Conservation (phyloP, 495 filamentous ascomycete species). For the Tetracladium marchalianum region DNA sequence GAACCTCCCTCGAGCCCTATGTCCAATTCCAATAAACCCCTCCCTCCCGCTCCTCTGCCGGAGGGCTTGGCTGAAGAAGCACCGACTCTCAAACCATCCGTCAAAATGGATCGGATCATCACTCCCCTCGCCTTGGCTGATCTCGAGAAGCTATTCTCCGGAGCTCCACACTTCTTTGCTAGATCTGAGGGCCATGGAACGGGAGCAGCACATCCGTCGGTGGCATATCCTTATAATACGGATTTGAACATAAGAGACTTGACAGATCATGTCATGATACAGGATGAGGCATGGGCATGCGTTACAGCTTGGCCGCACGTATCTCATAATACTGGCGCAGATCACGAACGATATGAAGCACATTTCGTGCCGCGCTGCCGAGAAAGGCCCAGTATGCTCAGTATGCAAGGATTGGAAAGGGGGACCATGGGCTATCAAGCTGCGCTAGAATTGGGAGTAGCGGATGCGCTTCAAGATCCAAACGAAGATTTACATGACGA, state of each 20-base stretch:
- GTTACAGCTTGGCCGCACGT: constrained; percentile 43
- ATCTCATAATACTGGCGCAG: constrained; percentile 21
- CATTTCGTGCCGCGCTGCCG: constrained; percentile 48
- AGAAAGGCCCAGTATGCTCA: constrained; percentile 63
- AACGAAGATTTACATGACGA: constrained; percentile 39
- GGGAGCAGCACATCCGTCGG: constrained; percentile 50
- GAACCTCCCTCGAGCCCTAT: constrained; percentile 15
- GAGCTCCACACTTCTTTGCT: constrained; percentile 65
- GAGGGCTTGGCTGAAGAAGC: neutral
- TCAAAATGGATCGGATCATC: constrained; percentile 43
- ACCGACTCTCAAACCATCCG: neutral
- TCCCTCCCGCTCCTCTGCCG: constrained; percentile 39
- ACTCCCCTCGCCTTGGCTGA: constrained; percentile 48
- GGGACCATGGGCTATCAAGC: constrained; percentile 68
- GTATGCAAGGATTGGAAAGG: constrained; percentile 59
- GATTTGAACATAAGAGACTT: constrained; percentile 50
- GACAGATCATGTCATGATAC: constrained; percentile 49
- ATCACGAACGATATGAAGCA: constrained; percentile 31
- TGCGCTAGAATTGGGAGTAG: constrained; percentile 57
- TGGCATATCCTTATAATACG: constrained; percentile 63
- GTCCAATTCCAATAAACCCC: constrained; percentile 38
- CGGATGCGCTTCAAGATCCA: constrained; percentile 45
- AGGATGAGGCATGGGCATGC: constrained; percentile 43
- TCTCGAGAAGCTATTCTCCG: constrained; percentile 61
- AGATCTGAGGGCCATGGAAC: constrained; percentile 33